phyloP scores from a whole-genome alignment of 1,284 basidiomycete species.

The Pseudozyma sp. region DNA sequence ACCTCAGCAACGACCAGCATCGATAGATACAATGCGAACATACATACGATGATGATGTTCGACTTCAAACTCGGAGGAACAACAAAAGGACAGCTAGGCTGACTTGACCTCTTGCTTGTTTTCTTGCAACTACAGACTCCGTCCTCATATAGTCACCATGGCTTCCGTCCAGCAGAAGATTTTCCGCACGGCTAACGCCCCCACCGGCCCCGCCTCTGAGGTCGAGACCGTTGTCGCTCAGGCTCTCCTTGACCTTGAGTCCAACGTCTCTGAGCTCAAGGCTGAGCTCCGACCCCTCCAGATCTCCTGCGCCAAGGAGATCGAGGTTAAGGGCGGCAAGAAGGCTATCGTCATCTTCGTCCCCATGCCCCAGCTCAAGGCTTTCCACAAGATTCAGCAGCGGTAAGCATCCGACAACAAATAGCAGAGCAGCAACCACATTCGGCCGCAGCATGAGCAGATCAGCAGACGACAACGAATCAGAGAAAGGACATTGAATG shows the following conservation, averaged over 20 bases:
- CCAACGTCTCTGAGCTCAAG: constrained; percentile 98
- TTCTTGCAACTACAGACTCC: constrained; percentile 17
- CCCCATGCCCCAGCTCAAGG: constrained; percentile 96
- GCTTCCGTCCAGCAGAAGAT: constrained; percentile 77
- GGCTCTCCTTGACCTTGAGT: constrained; percentile 96
- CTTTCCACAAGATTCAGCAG: constrained; percentile 98
- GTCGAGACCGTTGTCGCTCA: constrained; percentile 93
- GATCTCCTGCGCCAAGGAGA: constrained; percentile 97
- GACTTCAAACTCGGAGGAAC: no score
- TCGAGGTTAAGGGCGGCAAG: constrained; percentile 96
- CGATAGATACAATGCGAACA: neutral
- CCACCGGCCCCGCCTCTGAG: constrained; percentile 87
- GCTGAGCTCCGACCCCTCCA: constrained; percentile 91
- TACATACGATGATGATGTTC: constrained; percentile 15
- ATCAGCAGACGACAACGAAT: neutral
- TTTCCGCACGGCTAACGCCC: constrained; percentile 91
- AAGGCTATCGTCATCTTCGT: constrained; percentile 99
- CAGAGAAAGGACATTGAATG: neutral
- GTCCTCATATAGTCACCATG: constrained; percentile 57
- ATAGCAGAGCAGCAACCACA: constrained; percentile 6
- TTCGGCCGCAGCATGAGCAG: constrained; percentile 15
- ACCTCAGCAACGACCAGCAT: neutral
- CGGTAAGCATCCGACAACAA: constrained; percentile 77
- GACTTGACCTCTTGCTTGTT: constrained; percentile 10
- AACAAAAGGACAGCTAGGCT: constrained; percentile 10